Conservation (phyloP, 2,329 filamentous ascomycete species). For the Fusarium nematophilum region DNA sequence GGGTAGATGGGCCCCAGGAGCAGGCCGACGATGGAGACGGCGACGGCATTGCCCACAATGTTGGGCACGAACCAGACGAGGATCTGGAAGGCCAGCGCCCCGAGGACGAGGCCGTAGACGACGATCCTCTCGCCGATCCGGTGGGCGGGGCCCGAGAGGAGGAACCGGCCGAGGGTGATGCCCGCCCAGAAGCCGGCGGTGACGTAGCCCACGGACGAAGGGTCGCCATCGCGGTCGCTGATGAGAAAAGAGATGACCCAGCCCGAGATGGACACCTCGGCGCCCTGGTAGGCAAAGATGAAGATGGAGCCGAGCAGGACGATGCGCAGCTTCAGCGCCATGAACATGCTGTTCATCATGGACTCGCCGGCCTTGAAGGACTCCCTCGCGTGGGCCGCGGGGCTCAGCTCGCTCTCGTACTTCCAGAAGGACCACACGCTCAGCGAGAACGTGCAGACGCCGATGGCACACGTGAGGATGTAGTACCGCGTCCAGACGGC, state of each 20-base stretch:
- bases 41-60: conserved; percentile 75
- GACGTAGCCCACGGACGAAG: conserved; percentile 80
- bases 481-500: conserved; percentile 80
- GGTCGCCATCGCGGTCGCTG: conserved; percentile 75
- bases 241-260: conserved; percentile 92
- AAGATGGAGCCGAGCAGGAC: conserved; percentile 82
- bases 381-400: conserved; percentile 50
- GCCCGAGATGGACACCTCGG: conserved; percentile 84
- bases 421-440: conserved; percentile 75
- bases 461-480: conserved; percentile 70
- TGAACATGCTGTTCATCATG: conserved; percentile 56
- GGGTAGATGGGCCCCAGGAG: conserved; percentile 84
- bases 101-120: conserved; percentile 71
- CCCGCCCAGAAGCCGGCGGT: conserved; percentile 78
- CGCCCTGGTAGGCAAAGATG: conserved; percentile 88
- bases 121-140: conserved; percentile 77
- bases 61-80: conserved; percentile 83
- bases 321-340: conserved; percentile 63
- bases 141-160: conserved; percentile 74
- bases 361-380: conserved; percentile 32
- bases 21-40: conserved; percentile 76
- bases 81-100: conserved; percentile 76
- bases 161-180: conserved; percentile 80
- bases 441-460: conserved; percentile 66
- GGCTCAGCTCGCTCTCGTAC: conserved; percentile 71